A percentile compares a stretch with the other conserved stretches of the same genome.
Conservation (phyloP, 129 eudicot genomes). For the Cynara cardunculus region DNA sequence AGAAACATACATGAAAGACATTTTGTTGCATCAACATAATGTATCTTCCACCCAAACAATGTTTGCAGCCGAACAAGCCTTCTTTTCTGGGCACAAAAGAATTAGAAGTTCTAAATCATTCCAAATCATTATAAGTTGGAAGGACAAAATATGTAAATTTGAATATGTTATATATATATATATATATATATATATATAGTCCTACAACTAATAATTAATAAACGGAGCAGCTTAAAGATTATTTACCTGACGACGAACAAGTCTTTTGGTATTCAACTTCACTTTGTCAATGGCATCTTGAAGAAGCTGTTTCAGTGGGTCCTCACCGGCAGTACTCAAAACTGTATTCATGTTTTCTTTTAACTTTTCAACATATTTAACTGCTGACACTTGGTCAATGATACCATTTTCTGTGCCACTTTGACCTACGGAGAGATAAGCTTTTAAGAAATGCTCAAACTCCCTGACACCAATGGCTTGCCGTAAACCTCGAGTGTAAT, state of each 20-base stretch:
- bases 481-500: slow-evolving; percentile 80
- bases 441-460: slow-evolving; percentile 64
- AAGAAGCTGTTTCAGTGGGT: slow-evolving; percentile 35
- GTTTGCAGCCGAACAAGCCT: slow-evolving; percentile 67
- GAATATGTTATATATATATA: background rate
- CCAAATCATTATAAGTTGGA: background rate
- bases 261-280: slow-evolving; percentile 79
- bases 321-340: slow-evolving; percentile 34
- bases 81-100: slow-evolving; percentile 51
- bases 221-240: background rate
- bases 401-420: slow-evolving; percentile 4
- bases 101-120: background rate
- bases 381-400: slow-evolving; percentile 10
- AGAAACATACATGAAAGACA: slow-evolving; percentile 54
- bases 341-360: slow-evolving; percentile 42
- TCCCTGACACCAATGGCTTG: slow-evolving; percentile 98
- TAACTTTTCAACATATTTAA: slow-evolving; percentile 6
- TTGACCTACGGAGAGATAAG: slow-evolving; percentile 34
- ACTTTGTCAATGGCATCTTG: slow-evolving; percentile 64
- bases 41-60: slow-evolving; percentile 86
- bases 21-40: slow-evolving; percentile 81
- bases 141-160: slow-evolving; percentile 6
- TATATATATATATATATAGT: background rate
- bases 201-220: background rate
- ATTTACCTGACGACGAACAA: slow-evolving; percentile 92